Conservation (phyloP, 306 rosid genomes). For the Sindora glabra region DNA sequence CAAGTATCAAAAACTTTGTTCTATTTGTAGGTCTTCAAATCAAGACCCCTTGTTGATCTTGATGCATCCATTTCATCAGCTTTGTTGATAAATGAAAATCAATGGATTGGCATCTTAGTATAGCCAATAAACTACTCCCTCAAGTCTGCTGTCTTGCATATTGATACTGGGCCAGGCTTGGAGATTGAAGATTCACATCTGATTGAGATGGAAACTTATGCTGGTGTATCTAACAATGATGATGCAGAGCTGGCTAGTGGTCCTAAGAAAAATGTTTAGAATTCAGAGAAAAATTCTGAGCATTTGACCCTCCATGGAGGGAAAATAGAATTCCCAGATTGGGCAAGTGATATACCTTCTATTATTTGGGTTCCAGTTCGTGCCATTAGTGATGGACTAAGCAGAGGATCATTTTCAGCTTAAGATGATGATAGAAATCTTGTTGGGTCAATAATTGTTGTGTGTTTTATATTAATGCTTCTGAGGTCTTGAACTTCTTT, state of each 20-base stretch:
- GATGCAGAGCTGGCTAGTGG: constrained; percentile 40
- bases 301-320: constrained; percentile 50
- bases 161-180: constrained; percentile 97
- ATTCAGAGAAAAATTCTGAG: constrained; percentile 42
- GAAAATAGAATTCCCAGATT: constrained; percentile 81
- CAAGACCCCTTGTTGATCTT: constrained; percentile 95
- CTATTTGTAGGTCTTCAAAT: constrained; percentile 61
- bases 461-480: constrained; percentile 8
- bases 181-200: constrained; percentile 54
- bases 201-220: constrained; percentile 78
- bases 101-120: constrained; percentile 87
- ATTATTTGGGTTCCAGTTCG: constrained; percentile 80
- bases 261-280: constrained; percentile 27
- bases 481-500: not conserved
- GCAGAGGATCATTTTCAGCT: constrained; percentile 93
- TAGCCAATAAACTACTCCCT: constrained; percentile 87
- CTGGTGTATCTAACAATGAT: constrained; percentile 29
- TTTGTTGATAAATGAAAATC: constrained; percentile 83
- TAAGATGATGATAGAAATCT: constrained; percentile 29
- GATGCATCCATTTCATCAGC: constrained; percentile 88
- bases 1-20: constrained; percentile 22
- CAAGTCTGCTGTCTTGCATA: constrained; percentile 75
- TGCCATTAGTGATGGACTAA: constrained; percentile 63
- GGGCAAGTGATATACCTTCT: constrained; percentile 83
- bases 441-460: not conserved